Base-by-base conservation (phyloP, 2,329 filamentous ascomycete genomes). In the Setomelanomma holmii region DNA sequence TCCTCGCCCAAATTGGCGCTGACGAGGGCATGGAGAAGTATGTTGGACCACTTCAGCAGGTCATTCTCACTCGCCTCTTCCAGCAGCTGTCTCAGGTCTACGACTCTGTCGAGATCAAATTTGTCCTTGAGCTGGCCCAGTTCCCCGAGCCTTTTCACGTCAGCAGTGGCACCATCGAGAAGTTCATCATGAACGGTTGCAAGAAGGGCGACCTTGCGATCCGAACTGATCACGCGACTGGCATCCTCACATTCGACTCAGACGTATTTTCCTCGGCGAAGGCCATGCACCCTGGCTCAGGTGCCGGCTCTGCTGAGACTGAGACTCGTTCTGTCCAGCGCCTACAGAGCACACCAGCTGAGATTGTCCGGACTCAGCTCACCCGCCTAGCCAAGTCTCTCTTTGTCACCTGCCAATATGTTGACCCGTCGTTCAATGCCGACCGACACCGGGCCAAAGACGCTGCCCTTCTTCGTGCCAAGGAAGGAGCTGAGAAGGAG, bases 171-270 rank as follows among this genome's bases (percentile, higher is more conserved):
- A 96, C 91, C 56, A 96, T 99, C 63, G 95, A 99, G 83, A 99
- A 98, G 81, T 99, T 99, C 83, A 98, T 99, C 83, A 99, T 99
- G 95, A 99, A 99, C 78, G 95, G 95, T 60, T 98, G 96, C 85
- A 99, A 99, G 87, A 99, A 99, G 86, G 95, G 95, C 51, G 95
- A 99, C 68, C 84, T 99, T 40, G 90, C 95, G 47, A 96, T 99
- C 67, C 92, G 95, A 56, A 91, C 98, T 78, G 91, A 98, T 73
- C 95, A 99, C 74, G 92, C 92, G 56, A 93, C 93, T 47, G 92
- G 95, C 55, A 90, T 97, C 43, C 86, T 99, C 55, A 97, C 92
- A 75, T 99, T 99, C 68, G 95, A 99, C 76, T 96, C 91, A 48
- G 95, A 99, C 75, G 92, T 99, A 62, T 98, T 99, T 83, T 96